A percentile compares a stretch with the other conserved stretches of the same genome.
Evolutionary conservation across 805 yeast genomes (phyloP).

Genomic region (Lipomyces chichibuensis): DNA sequence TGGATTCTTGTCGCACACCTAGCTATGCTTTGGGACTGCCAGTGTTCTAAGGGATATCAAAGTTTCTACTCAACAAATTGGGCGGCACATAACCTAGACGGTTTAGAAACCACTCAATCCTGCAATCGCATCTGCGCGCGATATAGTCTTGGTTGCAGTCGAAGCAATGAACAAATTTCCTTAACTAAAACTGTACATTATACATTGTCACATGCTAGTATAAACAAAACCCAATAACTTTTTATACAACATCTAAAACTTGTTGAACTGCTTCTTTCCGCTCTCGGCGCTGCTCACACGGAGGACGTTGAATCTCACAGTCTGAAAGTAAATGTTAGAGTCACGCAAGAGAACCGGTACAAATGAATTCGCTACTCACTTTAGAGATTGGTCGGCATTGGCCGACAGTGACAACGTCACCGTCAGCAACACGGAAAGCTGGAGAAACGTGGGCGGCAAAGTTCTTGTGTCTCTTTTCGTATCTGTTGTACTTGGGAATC

Average conservation of each 20-base stretch:
- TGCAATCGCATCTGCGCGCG: too few relatives aligned
- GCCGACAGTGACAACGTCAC: conserved; percentile 99
- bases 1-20: too few relatives aligned
- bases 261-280: conserved; percentile 88
- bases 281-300: conserved; percentile 86
- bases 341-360: neutral
- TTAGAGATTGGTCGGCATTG: conserved; percentile 99
- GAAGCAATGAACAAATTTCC: neutral
- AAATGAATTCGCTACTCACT: neutral
- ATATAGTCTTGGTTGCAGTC: too few relatives aligned
- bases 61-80: too few relatives aligned
- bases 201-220: conserved; percentile 27
- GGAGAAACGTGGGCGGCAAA: conserved; percentile 99
- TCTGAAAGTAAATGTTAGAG: conserved; percentile 46
- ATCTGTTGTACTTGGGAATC: conserved; percentile 99
- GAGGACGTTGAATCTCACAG: conserved; percentile 99
- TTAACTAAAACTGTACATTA: conserved; percentile 23
- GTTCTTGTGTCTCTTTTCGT: conserved; percentile 99
- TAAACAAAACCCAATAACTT: conserved; percentile 26
- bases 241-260: conserved; percentile 62
- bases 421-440: conserved; percentile 99
- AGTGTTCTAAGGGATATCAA: too few relatives aligned
- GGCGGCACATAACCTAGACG: too few relatives aligned
- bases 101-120: too few relatives aligned
- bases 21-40: too few relatives aligned